Base-by-base conservation (phyloP, 495 filamentous ascomycete species). In the Annulohypoxylon moriforme region DNA sequence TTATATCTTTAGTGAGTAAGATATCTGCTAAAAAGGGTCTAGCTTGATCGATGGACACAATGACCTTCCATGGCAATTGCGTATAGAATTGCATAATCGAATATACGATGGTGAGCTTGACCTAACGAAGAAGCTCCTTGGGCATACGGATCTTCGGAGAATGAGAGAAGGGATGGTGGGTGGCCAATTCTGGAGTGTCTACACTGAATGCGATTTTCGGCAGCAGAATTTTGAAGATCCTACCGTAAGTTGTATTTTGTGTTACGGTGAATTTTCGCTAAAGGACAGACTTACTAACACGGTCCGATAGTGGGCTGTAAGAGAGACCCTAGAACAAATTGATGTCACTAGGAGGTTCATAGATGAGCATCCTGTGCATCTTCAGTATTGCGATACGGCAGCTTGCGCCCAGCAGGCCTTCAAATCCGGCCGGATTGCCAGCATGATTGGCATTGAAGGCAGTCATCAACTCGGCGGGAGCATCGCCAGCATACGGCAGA, bases 181-280 rank as follows among this genome's bases (percentile, higher is more conserved):
- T 0, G 76, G 80, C 1, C 77, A 80, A 53, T 83, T 82, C 57
- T 82, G 81, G 80, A 79, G 75, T 57, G 74, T 75, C 1, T 80
- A 75, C 29, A 62, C 71, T 22, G 53, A 71, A 20, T 75, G 69
- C 18, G 71, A 67, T 65, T 22, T 20, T 56, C 49, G 57, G 11
- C 70, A 73, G 18, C 36, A 69, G 24, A 40, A 74, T 38, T 67
- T 75, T 16, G 73, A 75, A 53, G 70, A 75, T 20, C 73, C 73
- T 16, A 64, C 66, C 4, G 60, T 73, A 56, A 67, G 73, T 64
- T 27, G n/a, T 4, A 34, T 20, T 10, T n/a, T 25, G 13, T 29
- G 7, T 36, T 4, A 40, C 1, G 27, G 18, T 18, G 22, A 38
- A 38, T 38, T 11, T n/a, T n/a, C n/a, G n/a, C n/a, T n/a, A n/a